Evolutionary conservation across 352 stramenopile species (phyloP), one percentile per base, ranked within the genome.

Genomic region (Phytophthora agathidicida): DNA sequence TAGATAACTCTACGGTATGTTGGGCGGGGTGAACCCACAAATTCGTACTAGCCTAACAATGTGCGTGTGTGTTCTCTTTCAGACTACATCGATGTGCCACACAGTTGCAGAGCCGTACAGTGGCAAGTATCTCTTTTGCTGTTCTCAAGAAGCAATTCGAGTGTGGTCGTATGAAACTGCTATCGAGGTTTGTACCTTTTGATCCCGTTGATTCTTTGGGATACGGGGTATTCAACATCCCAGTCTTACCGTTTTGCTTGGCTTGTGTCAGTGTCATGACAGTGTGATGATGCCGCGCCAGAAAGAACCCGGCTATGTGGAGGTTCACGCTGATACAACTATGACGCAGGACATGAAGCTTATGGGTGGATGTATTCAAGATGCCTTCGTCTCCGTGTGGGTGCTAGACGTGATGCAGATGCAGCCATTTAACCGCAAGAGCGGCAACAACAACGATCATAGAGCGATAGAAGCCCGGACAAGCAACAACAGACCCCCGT

Each of bases 121-220:
- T 20, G 86, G 86, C 23, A 93, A 93, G 46, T 95, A 86, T 52
- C 64, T 93, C 9, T 73, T 91, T 41, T 88, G 77, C 53, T 89
- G 76, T 60, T 95, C 86, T 1, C 71, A 83, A 17, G 86, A 95
- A 46, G 73, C 79, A 8, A 72, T 93, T 46, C 86, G 83, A 36
- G 72, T 95, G 10, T 95, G 86, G 86, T 94, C 84, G 0, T 95
- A 94, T 37, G 86, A 95, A 60, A 81, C 77, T 27, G 80, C 84
- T 0, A 90, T 93, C 30, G 71, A 93, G 71, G 80, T 91, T 47
- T 16, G 60, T 68, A 26, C 7, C 11, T 2, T 28, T 7, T 30
- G 8, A 13, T 14, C 36, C 22, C 23, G 10, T 58, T 48, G 28
- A 16, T 33, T 22, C 13, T 7, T 7, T 32, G 8, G 27, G 16